phyloP scores from a whole-genome alignment of 345 rosid species.

The Brassica cretica region DNA sequence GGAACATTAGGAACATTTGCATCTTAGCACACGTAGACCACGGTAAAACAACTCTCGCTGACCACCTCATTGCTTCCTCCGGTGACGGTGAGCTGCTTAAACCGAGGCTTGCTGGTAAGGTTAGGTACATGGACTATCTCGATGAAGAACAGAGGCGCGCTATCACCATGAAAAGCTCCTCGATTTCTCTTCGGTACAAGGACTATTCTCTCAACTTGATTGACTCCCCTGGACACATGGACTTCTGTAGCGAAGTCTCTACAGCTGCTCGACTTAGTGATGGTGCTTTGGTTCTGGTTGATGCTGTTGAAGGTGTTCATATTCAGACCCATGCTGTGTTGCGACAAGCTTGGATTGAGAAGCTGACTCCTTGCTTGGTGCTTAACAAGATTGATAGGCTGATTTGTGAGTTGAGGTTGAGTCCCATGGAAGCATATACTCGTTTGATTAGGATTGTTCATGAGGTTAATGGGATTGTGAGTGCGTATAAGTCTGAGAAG shows the following conservation, averaged over 20 bases:
- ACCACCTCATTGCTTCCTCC: slow-evolving; percentile 79
- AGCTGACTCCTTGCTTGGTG: slow-evolving; percentile 88
- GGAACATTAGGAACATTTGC: slow-evolving; percentile 71
- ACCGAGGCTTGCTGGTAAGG: slow-evolving; percentile 70
- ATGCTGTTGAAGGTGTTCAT: slow-evolving; percentile 95
- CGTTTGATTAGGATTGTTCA: slow-evolving; percentile 84
- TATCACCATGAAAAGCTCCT: slow-evolving; percentile 95
- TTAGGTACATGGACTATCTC: slow-evolving; percentile 85
- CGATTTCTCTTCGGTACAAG: slow-evolving; percentile 61
- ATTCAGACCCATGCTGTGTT: slow-evolving; percentile 92
- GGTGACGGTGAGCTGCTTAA: slow-evolving; percentile 82
- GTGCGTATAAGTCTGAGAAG: slow-evolving; percentile 79
- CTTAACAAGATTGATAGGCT: slow-evolving; percentile 91
- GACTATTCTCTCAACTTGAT: slow-evolving; percentile 69
- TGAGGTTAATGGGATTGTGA: slow-evolving; percentile 88
- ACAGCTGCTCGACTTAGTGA: slow-evolving; percentile 92
- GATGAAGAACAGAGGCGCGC: slow-evolving; percentile 98
- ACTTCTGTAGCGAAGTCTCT: slow-evolving; percentile 92
- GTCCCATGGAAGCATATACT: slow-evolving; percentile 79
- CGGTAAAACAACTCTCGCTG: slow-evolving; percentile 94
- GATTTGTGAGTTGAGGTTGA: slow-evolving; percentile 81
- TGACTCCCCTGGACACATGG: slow-evolving; percentile 99
- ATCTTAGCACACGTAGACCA: slow-evolving; percentile 96
- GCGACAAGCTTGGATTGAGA: slow-evolving; percentile 92
- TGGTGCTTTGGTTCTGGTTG: slow-evolving; percentile 86